Base-by-base conservation (phyloP, 2,329 filamentous ascomycete species). In the Ophiostoma fasciatum region DNA sequence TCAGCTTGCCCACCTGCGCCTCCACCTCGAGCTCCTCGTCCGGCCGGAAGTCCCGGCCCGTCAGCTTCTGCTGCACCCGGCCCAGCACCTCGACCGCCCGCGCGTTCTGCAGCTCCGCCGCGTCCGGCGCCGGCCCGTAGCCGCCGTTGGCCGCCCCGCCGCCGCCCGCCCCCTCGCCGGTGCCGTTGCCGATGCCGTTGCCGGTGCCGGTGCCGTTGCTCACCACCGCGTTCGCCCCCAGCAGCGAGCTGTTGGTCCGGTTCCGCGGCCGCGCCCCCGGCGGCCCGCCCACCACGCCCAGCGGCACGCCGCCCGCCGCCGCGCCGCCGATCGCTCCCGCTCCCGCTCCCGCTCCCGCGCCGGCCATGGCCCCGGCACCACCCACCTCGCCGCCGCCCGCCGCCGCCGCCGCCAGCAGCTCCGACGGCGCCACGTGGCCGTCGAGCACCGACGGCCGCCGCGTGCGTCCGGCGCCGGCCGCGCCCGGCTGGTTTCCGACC, bases 41-140 rank as follows among this genome's bases (percentile, higher is more conserved):
- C 3, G 76, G 71, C 57, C 84, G 87, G 58, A 98, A 98, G 54
- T 99, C 90, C 15, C 80, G 71, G 8, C 90, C 90, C 0, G 85
- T 94, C 37, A 99, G 62, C 61, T 99, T 99, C 63, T 94, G 88
- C 57, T 85, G 82, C 28, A 99, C 88, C 1, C 90, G 73, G 39
- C 80, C 78, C 27, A 99, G 66, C 3, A 98, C 92, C 53, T 96
- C 87, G 36, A 98, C 60, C 0, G 90, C 92, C 14, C 88, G 69
- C 19, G 85, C 85, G 50, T 98, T 99, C 60, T 96, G 88, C 17
- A 82, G 81, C 58, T 98, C 90, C 33, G 65, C 61, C 40, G 59
- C 53, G 40, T 76, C 71, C 20, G 50, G 48, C 17, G 27, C 21
- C 30, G 23, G 46, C 27, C 43, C 42, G 31, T 49, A 47, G 53